Evolutionary conservation across 768 basidiomycete species (phyloP).

Genomic region (Termitomyces sp.): DNA sequence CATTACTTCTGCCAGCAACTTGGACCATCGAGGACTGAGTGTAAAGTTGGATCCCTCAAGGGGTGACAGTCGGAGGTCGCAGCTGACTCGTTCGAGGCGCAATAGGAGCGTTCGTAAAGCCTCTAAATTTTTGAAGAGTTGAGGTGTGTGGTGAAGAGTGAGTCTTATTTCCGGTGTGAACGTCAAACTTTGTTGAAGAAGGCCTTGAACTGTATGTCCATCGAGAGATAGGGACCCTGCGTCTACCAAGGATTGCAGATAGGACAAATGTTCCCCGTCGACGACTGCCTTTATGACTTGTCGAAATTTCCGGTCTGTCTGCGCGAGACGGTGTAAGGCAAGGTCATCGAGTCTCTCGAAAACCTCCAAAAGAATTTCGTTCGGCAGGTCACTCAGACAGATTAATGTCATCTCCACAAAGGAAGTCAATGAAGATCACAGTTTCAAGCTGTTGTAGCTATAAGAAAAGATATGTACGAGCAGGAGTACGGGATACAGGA

Average conservation of each 20-base stretch:
- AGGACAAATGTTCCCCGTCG: background rate
- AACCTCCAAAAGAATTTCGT: constrained; percentile 9
- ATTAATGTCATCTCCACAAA: background rate
- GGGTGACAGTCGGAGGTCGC: background rate
- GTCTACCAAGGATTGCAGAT: constrained; percentile 1
- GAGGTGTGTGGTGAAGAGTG: background rate
- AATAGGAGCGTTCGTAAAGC: constrained; percentile 1
- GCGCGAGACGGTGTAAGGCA: background rate
- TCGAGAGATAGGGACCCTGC: constrained; percentile 2
- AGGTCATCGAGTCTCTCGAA: constrained; percentile 2
- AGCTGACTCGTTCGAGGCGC: background rate
- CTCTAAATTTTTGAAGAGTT: constrained; percentile 1
- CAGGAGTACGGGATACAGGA: background rate
- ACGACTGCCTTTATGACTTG: background rate
- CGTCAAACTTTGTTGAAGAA: background rate
- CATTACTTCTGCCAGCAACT: constrained; percentile 9
- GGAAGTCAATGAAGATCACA: background rate
- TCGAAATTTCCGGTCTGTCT: background rate
- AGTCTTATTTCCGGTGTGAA: background rate
- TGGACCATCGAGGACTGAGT: constrained; percentile 1
- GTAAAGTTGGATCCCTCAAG: background rate
- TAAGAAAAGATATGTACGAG: background rate
- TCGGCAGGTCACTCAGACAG: constrained; percentile 1
- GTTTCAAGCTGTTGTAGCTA: background rate
- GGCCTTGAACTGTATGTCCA: background rate